Conservation (phyloP, 2,329 filamentous ascomycete genomes). For the Didymella keratinophila region DNA sequence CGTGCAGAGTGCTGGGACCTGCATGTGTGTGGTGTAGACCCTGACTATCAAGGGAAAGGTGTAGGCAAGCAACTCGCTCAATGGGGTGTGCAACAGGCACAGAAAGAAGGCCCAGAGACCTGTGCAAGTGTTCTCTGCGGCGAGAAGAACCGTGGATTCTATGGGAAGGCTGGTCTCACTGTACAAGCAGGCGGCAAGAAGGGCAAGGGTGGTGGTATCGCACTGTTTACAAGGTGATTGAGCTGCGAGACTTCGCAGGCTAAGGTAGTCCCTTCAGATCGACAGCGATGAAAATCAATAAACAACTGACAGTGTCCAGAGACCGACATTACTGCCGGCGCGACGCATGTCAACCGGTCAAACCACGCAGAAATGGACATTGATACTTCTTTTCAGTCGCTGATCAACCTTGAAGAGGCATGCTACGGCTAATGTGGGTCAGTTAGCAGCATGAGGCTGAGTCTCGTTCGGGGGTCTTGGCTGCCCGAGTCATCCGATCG, state of each 20-base stretch:
- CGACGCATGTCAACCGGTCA: no score
- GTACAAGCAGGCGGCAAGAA: slow-evolving; percentile 22
- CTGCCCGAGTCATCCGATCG: neutral
- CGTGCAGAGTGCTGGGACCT: slow-evolving; percentile 40
- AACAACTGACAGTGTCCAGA: neutral
- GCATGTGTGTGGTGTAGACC: slow-evolving; percentile 43
- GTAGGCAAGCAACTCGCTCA: slow-evolving; percentile 49
- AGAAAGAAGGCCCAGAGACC: slow-evolving; percentile 37
- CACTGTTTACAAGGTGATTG: slow-evolving; percentile 33
- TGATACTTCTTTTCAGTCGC: neutral
- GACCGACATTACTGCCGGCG: neutral
- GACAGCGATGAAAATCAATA: no score
- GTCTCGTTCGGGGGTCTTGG: neutral
- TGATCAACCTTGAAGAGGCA: neutral
- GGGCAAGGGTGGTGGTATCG: slow-evolving; percentile 24
- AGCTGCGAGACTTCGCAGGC: no score
- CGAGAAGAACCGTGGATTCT: slow-evolving; percentile 42
- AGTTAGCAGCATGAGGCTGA: neutral
- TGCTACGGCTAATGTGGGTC: neutral
- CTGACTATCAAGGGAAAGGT: slow-evolving; percentile 49
- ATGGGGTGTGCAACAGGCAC: slow-evolving; percentile 50
- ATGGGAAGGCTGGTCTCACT: slow-evolving; percentile 31
- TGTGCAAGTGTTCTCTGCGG: slow-evolving; percentile 41
- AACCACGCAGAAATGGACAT: no score
- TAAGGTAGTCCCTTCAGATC: no score